A percentile compares a stretch with the other conserved stretches of the same genome.
Evolutionary conservation across 78 protist species (phyloP).

Genomic region (Guillardia theta): DNA sequence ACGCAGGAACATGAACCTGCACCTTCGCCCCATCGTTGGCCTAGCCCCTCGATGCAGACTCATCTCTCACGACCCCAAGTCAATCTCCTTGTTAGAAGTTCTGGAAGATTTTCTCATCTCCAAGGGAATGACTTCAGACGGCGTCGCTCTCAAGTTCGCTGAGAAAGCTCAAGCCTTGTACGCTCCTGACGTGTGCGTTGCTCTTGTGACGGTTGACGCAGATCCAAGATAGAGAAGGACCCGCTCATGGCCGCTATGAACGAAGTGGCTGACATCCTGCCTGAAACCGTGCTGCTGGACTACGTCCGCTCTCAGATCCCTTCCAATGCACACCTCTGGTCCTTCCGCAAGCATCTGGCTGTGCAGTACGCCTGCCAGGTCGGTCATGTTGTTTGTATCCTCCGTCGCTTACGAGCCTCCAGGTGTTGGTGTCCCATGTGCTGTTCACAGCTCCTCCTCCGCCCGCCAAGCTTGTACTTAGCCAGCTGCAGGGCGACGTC

Average conservation of each 20-base stretch:
- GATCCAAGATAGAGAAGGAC: background rate
- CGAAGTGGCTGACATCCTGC: slow-evolving; percentile 35
- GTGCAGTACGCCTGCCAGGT: slow-evolving; percentile 42
- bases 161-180: background rate
- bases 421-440: background rate
- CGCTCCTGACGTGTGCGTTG: background rate
- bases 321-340: slow-evolving; percentile 12
- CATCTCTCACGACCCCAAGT: background rate
- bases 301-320: background rate
- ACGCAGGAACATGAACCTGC: slow-evolving; percentile 29
- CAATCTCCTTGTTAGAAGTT: slow-evolving; percentile 12
- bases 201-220: background rate
- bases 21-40: background rate
- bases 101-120: background rate
- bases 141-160: background rate
- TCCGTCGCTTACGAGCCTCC: background rate
- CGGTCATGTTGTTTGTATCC: too few species aligned
- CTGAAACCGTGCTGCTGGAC: slow-evolving; percentile 38
- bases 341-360: slow-evolving; percentile 44
- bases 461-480: background rate
- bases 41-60: slow-evolving; percentile 35
- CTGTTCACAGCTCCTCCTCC: background rate
- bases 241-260: background rate
- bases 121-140: background rate
- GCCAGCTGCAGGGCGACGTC: slow-evolving; percentile 8